Base-by-base conservation (phyloP, 202 grass and related monocot species). In the Brachypodium distachyon region DNA sequence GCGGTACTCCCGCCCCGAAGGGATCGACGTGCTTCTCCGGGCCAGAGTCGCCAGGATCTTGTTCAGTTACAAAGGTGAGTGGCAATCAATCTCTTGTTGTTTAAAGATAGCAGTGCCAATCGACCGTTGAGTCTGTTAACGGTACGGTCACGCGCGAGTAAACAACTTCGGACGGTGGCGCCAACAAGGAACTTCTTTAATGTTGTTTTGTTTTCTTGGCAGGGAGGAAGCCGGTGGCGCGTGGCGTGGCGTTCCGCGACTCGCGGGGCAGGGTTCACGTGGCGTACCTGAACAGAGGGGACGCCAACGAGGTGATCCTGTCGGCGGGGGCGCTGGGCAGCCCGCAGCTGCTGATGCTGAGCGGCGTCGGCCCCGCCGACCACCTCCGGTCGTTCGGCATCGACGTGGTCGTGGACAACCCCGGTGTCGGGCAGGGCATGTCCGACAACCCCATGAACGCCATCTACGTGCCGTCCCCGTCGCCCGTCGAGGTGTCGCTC, bases 261-360 rank as follows among this genome's bases (percentile, higher is more conserved):
- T 61, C 89, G 28, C 62, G 4, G 0, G 91, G 86, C 21, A 53
- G 36, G 11, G 0, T 57, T 0, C 94, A 93, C 94, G 72, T 54
- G 58, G 94, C 90, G 43, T 89, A 86, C 79, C 84, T 93, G 4
- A 91, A 72, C 49, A 29, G 49, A 0, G 86, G 81, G 60, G 51
- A 50, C 2, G 78, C 52, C 25, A 91, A 87, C 55, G 91, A 93
- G 78, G 80, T 97, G 38, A 90, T 97, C 77, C 67, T 97, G 1
- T 82, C 94, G 11, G 90, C 94, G 0, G 94, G 94, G 6, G 91
- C 94, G 42, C 67, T 97, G 12, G 91, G 94, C 29, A 93, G 87
- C 52, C 94, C 94, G 22, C 94, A 97, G 73, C 84, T 91, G 61
- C 88, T 97, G 77, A 91, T 97, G 94, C 77, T 97, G 6, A 93